These are phyloP conservation scores for Plasmodium gallinaceum DNA, from an alignment of 169 alveolate species.

Conservation along the genomic window DNA sequence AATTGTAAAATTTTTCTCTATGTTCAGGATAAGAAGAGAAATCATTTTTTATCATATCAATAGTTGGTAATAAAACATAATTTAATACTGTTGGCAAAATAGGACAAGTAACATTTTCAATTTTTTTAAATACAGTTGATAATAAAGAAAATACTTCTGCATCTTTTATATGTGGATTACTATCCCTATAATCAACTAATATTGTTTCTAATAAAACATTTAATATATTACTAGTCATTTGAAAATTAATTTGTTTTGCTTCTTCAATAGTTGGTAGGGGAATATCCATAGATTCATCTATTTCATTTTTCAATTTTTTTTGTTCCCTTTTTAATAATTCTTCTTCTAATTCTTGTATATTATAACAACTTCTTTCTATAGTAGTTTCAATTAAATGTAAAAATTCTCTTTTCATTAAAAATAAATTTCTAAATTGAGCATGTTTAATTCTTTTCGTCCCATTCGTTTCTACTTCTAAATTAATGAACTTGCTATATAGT, in stretches of 20 bases:
- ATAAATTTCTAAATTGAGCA: constrained; percentile 75
- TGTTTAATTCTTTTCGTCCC: constrained; percentile 79
- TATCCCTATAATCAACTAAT: constrained; percentile 82
- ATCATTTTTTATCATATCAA: constrained; percentile 92
- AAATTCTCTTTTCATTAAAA: constrained; percentile 82
- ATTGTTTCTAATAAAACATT: constrained; percentile 78
- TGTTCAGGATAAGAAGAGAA: constrained; percentile 94
- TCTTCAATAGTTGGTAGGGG: constrained; percentile 76
- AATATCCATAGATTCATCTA: constrained; percentile 57
- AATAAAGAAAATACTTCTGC: constrained; percentile 84
- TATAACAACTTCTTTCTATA: constrained; percentile 78
- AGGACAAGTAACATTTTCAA: constrained; percentile 83
- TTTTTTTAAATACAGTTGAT: constrained; percentile 82
- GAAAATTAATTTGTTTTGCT: constrained; percentile 76
- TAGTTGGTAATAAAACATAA: constrained; percentile 89
- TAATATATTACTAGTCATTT: constrained; percentile 81
- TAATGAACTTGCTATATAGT: constrained; percentile 83
- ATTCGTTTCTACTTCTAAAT: constrained; percentile 81
- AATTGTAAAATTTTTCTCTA: constrained; percentile 90
- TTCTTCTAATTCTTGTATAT: constrained; percentile 73
- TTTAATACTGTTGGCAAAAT: constrained; percentile 89
- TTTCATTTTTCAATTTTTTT: constrained; percentile 69
- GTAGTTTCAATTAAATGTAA: constrained; percentile 85
- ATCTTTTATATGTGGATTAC: constrained; percentile 84
- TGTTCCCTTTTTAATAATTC: constrained; percentile 72